Evolutionary conservation across 345 rosid genomes (phyloP).

Genomic region (Carallia brachiata): DNA sequence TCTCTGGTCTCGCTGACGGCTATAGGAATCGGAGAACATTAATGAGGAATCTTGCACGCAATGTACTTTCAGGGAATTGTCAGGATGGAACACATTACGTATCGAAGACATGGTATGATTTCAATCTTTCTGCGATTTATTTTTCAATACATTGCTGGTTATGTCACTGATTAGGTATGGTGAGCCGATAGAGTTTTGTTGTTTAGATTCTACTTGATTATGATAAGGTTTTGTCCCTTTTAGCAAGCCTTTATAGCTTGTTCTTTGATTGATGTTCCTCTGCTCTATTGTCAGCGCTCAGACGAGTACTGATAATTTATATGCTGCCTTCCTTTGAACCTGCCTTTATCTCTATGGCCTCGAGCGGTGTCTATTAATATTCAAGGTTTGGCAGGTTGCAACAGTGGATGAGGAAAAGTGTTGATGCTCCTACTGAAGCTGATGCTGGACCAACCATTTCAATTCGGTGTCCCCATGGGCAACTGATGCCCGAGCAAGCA

Average conservation of each 20-base stretch:
- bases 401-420: conserved; percentile 88
- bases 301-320: no score
- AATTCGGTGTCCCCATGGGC: conserved; percentile 75
- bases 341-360: no score
- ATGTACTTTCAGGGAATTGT: conserved; percentile 62
- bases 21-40: conserved; percentile 80
- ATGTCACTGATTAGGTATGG: no score
- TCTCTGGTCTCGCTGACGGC: conserved; percentile 76
- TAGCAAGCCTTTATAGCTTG: background rate
- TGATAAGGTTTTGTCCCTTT: conserved; percentile 1
- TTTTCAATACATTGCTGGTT: conserved; percentile 8
- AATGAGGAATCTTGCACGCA: conserved; percentile 66
- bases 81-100: conserved; percentile 67
- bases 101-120: conserved; percentile 73
- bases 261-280: background rate
- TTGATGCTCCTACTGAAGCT: conserved; percentile 87
- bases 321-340: no score
- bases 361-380: background rate
- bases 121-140: background rate
- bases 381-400: conserved; percentile 63
- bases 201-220: background rate
- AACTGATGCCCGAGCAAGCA: conserved; percentile 81
- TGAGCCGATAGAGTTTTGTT: background rate
- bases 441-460: conserved; percentile 81
- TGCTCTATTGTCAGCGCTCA: no score